Evolutionary conservation across 2,329 filamentous ascomycete species (phyloP), one percentile per base, ranked within the genome.

Genomic region (Reticulascus tulasneorum): DNA sequence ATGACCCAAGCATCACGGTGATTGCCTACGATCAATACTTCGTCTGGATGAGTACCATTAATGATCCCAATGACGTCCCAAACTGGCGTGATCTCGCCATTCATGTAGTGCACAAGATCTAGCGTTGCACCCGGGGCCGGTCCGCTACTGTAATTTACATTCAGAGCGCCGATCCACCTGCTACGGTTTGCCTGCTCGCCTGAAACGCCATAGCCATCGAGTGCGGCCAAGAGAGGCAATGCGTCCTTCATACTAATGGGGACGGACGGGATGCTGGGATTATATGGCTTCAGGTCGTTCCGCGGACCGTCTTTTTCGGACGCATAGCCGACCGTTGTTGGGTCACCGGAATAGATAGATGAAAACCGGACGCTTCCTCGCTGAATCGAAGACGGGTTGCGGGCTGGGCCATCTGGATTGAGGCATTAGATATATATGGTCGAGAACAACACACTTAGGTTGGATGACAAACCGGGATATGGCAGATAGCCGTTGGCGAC

Each of bases 1-100:
- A 71, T 57, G 9, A 73, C 69, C 71, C 71, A 75, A 0, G 71
- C 71, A 51, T 75, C 71, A 9, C 71, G 62, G 40, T 75, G 71
- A 23, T 75, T 74, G 4, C 71, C 71, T 17, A 75, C 58, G 19
- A 75, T 54, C 12, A 74, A 54, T 6, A 70, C 67, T 23, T 63
- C 48, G 22, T 53, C 47, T 0, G 64, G 56, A 29, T 64, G 59
- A 2, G 58, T 67, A 16, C 50, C 55, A 35, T 71, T 67, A 3
- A 57, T 51, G 1, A 67, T 42, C 9, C 64, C 63, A 29, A 69
- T 62, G 18, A 64, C 59, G 41, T 63, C 56, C 44, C 45, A 39
- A 3, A 33, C 26, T 9, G 37, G 37, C 4, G 37, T 33, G 6
- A 39, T 13, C 2, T 26, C 36, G 22, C 36, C 32, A 9, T 39